Conservation (phyloP, 2,329 filamentous ascomycete species). For the Cyphellophora europaea region DNA sequence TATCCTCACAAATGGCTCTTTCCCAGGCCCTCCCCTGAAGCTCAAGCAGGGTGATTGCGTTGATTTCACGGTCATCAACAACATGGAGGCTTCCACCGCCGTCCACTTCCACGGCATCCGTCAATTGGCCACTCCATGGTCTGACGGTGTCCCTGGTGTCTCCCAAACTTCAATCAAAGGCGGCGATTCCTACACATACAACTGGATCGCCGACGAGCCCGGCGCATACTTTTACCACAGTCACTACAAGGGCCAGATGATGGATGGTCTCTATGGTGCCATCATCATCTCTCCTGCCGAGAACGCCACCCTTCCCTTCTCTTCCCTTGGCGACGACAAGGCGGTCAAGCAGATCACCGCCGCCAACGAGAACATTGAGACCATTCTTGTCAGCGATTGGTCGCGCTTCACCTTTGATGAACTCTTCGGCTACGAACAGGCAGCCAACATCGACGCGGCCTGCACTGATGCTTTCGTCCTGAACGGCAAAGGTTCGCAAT, state of each 20-base stretch:
- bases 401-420: conserved; percentile 44
- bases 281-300: conserved; percentile 45
- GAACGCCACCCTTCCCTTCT: conserved; percentile 37
- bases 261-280: conserved; percentile 60
- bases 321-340: conserved; percentile 36
- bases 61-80: conserved; percentile 60
- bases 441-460: conserved; percentile 30
- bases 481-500: conserved; percentile 51
- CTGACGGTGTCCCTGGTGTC: conserved; percentile 63
- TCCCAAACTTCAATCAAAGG: conserved; percentile 60
- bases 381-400: conserved; percentile 49
- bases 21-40: conserved; percentile 64
- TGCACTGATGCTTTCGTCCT: conserved; percentile 55
- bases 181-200: conserved; percentile 54
- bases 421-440: conserved; percentile 23
- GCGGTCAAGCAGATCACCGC: conserved; percentile 35
- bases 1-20: conserved; percentile 65
- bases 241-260: conserved; percentile 55
- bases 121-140: conserved; percentile 64
- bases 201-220: conserved; percentile 36
- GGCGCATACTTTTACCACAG: conserved; percentile 60
- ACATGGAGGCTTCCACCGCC: conserved; percentile 53
- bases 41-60: conserved; percentile 65
- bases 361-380: conserved; percentile 39
- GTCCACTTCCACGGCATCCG: conserved; percentile 73